phyloP scores from a whole-genome alignment of 305 asterid species.

The Solanum hybrid region DNA sequence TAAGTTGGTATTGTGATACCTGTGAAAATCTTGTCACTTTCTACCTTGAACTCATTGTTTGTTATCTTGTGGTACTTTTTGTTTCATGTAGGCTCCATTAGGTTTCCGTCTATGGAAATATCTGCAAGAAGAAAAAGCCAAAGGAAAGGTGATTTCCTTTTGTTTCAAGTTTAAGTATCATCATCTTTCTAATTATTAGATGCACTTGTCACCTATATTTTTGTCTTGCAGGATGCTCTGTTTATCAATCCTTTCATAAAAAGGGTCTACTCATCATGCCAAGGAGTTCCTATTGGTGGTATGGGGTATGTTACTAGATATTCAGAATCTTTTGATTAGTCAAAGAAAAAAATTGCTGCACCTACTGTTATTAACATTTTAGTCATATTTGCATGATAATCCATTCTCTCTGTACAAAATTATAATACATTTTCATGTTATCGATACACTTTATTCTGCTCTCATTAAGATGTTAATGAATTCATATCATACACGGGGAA shows the following conservation, averaged over 20 bases:
- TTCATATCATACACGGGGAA: neutral
- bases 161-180: neutral
- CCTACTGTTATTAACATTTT: neutral
- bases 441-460: neutral
- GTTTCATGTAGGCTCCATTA: constrained; percentile 61
- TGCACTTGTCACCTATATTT: neutral
- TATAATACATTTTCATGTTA: neutral
- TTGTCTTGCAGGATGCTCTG: constrained; percentile 40
- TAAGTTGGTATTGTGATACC: neutral
- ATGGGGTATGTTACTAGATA: constrained; percentile 51
- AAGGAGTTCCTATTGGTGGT: constrained; percentile 95
- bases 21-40: neutral
- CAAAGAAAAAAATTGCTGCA: neutral
- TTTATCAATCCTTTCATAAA: constrained; percentile 73
- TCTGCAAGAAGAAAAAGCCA: constrained; percentile 43
- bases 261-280: constrained; percentile 68
- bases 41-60: neutral
- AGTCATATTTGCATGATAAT: neutral
- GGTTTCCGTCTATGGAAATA: constrained; percentile 75
- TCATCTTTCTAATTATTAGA: neutral
- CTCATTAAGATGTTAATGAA: neutral
- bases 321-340: neutral
- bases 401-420: neutral
- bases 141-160: constrained; percentile 24
- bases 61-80: neutral